Evolutionary conservation across 2,329 filamentous ascomycete species (phyloP), one percentile per base, ranked within the genome.

Genomic region (Trichoderma guizhouense): DNA sequence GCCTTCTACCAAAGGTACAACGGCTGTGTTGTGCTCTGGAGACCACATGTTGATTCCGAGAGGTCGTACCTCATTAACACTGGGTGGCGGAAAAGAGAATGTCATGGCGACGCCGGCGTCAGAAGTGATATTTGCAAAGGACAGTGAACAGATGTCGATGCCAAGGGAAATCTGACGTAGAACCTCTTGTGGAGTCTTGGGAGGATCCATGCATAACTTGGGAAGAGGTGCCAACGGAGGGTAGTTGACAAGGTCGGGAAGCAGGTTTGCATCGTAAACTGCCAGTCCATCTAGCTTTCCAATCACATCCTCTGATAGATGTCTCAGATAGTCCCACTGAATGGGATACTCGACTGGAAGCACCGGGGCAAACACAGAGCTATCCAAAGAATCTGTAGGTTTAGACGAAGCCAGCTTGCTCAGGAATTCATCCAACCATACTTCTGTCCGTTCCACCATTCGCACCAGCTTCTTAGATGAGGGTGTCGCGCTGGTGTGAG

Each of bases 401-500:
- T 78, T 76, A 6, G 76, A 30, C 74, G 75, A 61, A 73, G 74
- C 57, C 78, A 74, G n/a, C 11, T 78, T 74, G 24, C 79, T 78
- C 43, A 94, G 84, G 65, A 94, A 89, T 74, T 92, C 88, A 28
- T 89, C 87, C 21, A 95, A 84, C 93, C 94, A 98, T 47, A 88
- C 87, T 79, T 96, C 92, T 1, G 93, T 97, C 71, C 95, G 87
- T 78, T 96, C 94, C 28, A 90, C 91, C 90, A 97, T 98, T 77
- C 93, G 94, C 43, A 90, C 86, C 61, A 92, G 88, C 60, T 95
- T 88, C 82, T 97, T 97, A 11, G 86, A 83, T 3, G 91, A 88
- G 0, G 92, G 87, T 5, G 81, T 84, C 74, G 69, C 84, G 83
- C 82, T 83, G 12, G 78, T 78, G 69, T 84, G 76, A 76, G 82